Conservation (phyloP, 306 rosid species). For the Rosa chinensis region DNA sequence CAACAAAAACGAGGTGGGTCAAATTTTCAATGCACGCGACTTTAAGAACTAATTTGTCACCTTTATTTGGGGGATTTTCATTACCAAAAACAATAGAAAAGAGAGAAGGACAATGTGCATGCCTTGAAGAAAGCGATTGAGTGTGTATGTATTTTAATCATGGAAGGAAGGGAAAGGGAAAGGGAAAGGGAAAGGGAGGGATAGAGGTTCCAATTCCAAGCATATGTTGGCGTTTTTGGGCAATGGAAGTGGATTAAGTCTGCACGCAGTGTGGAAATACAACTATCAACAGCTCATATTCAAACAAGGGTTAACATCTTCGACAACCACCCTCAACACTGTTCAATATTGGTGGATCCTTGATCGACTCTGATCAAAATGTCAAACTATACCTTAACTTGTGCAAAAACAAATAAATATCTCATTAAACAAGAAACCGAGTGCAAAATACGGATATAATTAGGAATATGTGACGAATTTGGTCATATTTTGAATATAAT, state of each 20-base stretch:
- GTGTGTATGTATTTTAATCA: neutral
- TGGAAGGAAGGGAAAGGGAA: neutral
- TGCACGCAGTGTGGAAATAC: neutral
- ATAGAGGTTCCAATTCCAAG: neutral
- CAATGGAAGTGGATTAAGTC: neutral
- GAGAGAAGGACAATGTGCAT: neutral
- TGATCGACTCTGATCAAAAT: neutral
- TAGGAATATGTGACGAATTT: too few species aligned
- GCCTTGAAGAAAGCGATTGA: neutral
- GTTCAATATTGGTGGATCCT: neutral
- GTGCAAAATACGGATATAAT: too few species aligned
- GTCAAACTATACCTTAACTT: neutral
- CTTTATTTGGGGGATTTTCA: neutral
- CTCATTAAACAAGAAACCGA: too few species aligned
- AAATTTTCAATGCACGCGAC: neutral
- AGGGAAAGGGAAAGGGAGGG: neutral
- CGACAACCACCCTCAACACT: neutral
- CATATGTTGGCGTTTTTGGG: neutral
- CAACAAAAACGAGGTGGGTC: neutral
- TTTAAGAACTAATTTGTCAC: neutral
- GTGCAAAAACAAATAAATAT: too few species aligned
- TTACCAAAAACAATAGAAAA: neutral
- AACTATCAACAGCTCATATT: conserved; percentile 2
- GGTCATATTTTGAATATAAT: too few species aligned
- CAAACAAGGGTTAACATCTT: neutral